phyloP scores from a whole-genome alignment of 768 basidiomycete genomes.

The Mycena vitilis region DNA sequence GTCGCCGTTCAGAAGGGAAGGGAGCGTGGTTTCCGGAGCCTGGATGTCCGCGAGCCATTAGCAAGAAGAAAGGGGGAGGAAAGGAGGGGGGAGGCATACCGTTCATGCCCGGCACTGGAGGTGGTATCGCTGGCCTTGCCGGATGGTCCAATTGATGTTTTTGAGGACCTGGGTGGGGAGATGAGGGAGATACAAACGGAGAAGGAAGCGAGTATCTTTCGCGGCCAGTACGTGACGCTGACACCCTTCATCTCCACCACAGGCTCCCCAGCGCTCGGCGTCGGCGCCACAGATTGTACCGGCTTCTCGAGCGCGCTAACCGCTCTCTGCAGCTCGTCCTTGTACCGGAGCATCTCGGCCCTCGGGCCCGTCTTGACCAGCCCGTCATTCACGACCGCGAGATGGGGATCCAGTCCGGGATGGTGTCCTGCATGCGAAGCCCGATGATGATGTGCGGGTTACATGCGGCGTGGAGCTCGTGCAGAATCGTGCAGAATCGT shows the following conservation, averaged over 20 bases:
- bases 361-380: conserved; percentile 64
- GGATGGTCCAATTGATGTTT: conserved; percentile 85
- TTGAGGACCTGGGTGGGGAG: conserved; percentile 68
- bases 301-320: not conserved
- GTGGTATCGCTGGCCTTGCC: conserved; percentile 88
- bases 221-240: conserved; percentile 75
- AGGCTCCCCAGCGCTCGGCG: conserved; percentile 43
- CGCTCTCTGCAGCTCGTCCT: conserved; percentile 2
- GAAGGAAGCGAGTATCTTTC: conserved; percentile 56
- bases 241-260: conserved; percentile 75
- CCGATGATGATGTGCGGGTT: conserved; percentile 74
- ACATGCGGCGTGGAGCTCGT: conserved; percentile 59
- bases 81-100: conserved; percentile 54
- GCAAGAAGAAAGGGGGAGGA: conserved; percentile 41
- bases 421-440: conserved; percentile 73
- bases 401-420: conserved; percentile 80
- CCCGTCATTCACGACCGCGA: conserved; percentile 65
- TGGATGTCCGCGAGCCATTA: no score
- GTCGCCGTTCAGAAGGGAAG: conserved; percentile 91
- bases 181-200: not conserved
- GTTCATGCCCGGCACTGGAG: conserved; percentile 89
- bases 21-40: conserved; percentile 95
- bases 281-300: not conserved
- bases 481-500: conserved; percentile 68
- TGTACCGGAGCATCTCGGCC: conserved; percentile 51